phyloP scores from a whole-genome alignment of 805 yeast genomes.

The Nakazawaea wyomingensis region DNA sequence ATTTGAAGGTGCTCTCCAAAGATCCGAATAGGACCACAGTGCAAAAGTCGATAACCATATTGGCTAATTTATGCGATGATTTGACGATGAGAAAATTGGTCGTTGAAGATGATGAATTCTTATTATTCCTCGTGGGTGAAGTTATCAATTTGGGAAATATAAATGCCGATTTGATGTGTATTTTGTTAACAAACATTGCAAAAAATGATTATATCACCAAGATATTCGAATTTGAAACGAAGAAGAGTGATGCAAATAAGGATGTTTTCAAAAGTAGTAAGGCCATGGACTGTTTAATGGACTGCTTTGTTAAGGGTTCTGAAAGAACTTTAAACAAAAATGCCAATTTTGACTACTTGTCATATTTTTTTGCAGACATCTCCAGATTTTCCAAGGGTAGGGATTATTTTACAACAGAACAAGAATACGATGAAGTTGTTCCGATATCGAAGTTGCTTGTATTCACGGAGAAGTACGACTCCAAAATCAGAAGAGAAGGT shows the following conservation, averaged over 20 bases:
- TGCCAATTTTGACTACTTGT: constrained; percentile 76
- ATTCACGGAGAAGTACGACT: constrained; percentile 76
- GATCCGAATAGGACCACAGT: constrained; percentile 52
- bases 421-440: constrained; percentile 67
- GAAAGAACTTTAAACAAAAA: constrained; percentile 64
- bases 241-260: constrained; percentile 29
- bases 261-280: constrained; percentile 49
- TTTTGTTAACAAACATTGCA: constrained; percentile 80
- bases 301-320: constrained; percentile 81
- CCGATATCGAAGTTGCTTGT: constrained; percentile 79
- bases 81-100: constrained; percentile 55
- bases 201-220: constrained; percentile 61
- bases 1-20: constrained; percentile 56
- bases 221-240: constrained; percentile 37
- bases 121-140: constrained; percentile 40
- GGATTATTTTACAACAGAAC: constrained; percentile 67
- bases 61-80: constrained; percentile 81
- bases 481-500: constrained; percentile 81
- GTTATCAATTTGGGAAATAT: constrained; percentile 52
- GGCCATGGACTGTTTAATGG: constrained; percentile 78
- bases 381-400: constrained; percentile 76
- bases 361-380: constrained; percentile 85
- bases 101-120: constrained; percentile 57
- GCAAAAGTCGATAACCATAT: constrained; percentile 66
- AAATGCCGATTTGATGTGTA: constrained; percentile 78